Percentiles rank a stretch among this genome's conserved stretches.
Evolutionary conservation across 306 rosid species (phyloP).

Genomic region (Biancaea sappan): DNA sequence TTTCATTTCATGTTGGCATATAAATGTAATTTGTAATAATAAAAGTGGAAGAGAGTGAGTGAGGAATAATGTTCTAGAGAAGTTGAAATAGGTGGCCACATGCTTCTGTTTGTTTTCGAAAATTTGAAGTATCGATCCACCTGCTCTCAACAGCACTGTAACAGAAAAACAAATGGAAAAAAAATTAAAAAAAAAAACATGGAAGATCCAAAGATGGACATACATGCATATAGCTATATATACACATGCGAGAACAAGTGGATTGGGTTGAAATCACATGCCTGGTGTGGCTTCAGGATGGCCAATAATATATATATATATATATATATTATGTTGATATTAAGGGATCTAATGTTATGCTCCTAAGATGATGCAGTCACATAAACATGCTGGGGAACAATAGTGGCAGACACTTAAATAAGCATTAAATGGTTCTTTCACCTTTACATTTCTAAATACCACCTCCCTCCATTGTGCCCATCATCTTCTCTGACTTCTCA

Average conservation of each 20-base stretch:
- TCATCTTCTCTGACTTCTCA: not conserved
- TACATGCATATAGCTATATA: too few relatives aligned
- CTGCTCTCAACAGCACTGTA: conserved; percentile 10
- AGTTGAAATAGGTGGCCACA: conserved; percentile 46
- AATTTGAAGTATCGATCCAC: not conserved
- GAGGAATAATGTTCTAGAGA: too few relatives aligned
- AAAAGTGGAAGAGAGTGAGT: too few relatives aligned
- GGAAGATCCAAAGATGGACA: conserved; percentile 32
- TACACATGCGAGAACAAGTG: conserved; percentile 1
- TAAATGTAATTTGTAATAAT: too few relatives aligned
- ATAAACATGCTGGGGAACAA: conserved; percentile 39
- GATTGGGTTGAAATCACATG: conserved; percentile 35
- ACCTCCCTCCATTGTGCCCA: conserved; percentile 39
- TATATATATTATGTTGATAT: too few relatives aligned
- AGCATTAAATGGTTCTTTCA: conserved; percentile 23
- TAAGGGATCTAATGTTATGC: conserved; percentile 36
- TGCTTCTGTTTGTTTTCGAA: conserved; percentile 41
- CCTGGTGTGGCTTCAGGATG: conserved; percentile 29
- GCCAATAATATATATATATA: too few relatives aligned
- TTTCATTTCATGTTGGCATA: too few relatives aligned
- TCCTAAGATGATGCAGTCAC: conserved; percentile 39
- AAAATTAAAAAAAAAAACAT: not conserved
- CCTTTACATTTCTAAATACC: conserved; percentile 19
- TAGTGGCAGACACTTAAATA: conserved; percentile 38
- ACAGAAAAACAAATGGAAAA: conserved; percentile 18